A percentile compares a stretch with the other conserved stretches of the same genome.
phyloP scores from a whole-genome alignment of 2,329 filamentous ascomycete species.

The Penicillium sp. region DNA sequence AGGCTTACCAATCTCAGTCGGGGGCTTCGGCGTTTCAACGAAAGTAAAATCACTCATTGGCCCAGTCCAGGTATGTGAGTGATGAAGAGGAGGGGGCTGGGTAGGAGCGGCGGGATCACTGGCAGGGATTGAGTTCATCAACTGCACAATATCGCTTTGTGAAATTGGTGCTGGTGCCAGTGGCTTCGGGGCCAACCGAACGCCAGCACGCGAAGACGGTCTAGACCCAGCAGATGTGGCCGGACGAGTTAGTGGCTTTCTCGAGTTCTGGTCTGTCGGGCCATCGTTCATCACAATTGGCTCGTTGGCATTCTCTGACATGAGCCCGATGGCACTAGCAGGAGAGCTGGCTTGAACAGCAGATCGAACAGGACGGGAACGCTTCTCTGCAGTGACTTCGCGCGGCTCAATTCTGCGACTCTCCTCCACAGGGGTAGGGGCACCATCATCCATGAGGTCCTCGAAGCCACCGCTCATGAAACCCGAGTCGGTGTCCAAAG shows the following conservation, averaged over 20 bases:
- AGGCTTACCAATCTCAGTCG: slow-evolving; percentile 35
- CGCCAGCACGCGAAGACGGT: slow-evolving; percentile 39
- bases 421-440: slow-evolving; percentile 28
- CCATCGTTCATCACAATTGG: slow-evolving; percentile 20
- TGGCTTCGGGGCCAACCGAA: slow-evolving; percentile 36
- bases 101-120: slow-evolving; percentile 50
- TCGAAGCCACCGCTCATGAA: slow-evolving; percentile 79
- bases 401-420: slow-evolving; percentile 19
- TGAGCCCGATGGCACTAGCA: slow-evolving; percentile 18
- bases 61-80: slow-evolving; percentile 46
- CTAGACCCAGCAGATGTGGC: slow-evolving; percentile 32
- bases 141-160: slow-evolving; percentile 34
- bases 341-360: slow-evolving; percentile 30
- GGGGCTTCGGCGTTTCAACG: slow-evolving; percentile 38
- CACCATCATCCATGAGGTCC: slow-evolving; percentile 65
- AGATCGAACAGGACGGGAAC: slow-evolving; percentile 22
- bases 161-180: slow-evolving; percentile 39
- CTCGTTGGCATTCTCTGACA: slow-evolving; percentile 21
- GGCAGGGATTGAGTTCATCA: slow-evolving; percentile 40
- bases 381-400: slow-evolving; percentile 18
- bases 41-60: slow-evolving; percentile 46
- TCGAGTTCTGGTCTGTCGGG: slow-evolving; percentile 18
- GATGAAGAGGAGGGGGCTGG: slow-evolving; percentile 33
- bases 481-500: slow-evolving; percentile 64
- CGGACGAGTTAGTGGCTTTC: slow-evolving; percentile 24